These are phyloP conservation scores for Hamamelis virginiana DNA, from an alignment of 164 flowering plant species.

Conservation along the genomic window DNA sequence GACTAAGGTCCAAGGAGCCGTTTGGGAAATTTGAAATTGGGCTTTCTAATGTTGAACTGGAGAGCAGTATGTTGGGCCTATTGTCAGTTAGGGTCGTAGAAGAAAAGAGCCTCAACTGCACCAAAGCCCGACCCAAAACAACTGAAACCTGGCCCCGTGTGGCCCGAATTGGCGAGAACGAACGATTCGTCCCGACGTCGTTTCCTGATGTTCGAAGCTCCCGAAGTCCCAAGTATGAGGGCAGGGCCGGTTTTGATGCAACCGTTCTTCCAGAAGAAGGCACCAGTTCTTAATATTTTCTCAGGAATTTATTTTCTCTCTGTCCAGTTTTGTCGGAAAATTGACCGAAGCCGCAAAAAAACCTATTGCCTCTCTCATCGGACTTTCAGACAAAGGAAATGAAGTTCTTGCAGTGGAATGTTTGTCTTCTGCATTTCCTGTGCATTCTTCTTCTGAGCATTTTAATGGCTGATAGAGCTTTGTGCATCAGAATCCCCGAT, in stretches of 20 bases:
- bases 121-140: neutral
- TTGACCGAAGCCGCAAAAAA: neutral
- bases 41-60: too few species aligned
- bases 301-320: neutral
- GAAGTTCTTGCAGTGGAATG: conserved; percentile 3
- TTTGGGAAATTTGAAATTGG: too few species aligned
- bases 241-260: too few species aligned
- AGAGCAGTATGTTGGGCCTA: too few species aligned
- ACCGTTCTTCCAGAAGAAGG: neutral
- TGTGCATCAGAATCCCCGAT: conserved; percentile 60
- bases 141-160: neutral
- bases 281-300: neutral
- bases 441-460: neutral
- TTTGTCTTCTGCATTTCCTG: neutral
- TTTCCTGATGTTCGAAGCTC: too few species aligned
- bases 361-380: neutral
- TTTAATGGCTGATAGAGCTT: conserved; percentile 15
- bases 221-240: too few species aligned
- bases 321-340: neutral
- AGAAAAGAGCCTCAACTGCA: too few species aligned
- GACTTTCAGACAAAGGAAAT: neutral
- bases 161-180: too few species aligned
- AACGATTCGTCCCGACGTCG: too few species aligned
- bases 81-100: too few species aligned
- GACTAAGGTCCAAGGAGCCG: too few species aligned